Base-by-base conservation (phyloP, 306 rosid genomes). In the Dalbergia cultrata region DNA sequence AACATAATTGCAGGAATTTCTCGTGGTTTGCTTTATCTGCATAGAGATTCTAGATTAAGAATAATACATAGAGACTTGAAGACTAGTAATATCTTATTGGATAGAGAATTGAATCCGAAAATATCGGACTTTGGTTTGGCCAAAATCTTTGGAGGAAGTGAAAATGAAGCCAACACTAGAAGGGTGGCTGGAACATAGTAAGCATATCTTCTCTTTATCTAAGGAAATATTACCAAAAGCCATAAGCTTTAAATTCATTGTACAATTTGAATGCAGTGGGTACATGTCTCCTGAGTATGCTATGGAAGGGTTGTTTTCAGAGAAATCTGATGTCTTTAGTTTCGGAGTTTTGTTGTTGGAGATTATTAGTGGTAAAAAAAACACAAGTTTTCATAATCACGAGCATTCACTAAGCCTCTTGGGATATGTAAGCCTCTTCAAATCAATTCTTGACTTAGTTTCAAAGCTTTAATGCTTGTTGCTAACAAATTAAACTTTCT, bases 31-130 rank as follows among this genome's bases (percentile, higher is more conserved):
- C 43, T 83, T 22, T 83, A 83, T 34, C 72, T 83, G 17, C 83
- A 72, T 13, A 65, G 80, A 60, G 80, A 85, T 26, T 85, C 80
- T 7, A 81, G 80, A 59, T 17, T 85, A 50, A 77, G 22, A 67
- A 76, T 81, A 21, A 81, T 66, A 17, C 72, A 80, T 9, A 80
- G 85, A 64, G 80, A 85, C 12, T 14, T 80, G 4, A 85, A 85
- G 57, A 14, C 74, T 3, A 61, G 64, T 37, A 84, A 84, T 44
- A 75, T 84, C 5, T 63, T 80, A n/a, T 21, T 80, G 3, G 82
- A 84, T 17, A 54, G 19, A 54, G 71, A 75, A 7, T 2, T 77
- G 8, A 82, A 71, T 70, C 75, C 86, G 71, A 82, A 82, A 72
- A 77, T 77, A 70, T 77, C 70, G 0, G 65, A 82, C 21, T 82